phyloP scores from a whole-genome alignment of 208 protist species.

The Acanthamoeba rhysodes region DNA sequence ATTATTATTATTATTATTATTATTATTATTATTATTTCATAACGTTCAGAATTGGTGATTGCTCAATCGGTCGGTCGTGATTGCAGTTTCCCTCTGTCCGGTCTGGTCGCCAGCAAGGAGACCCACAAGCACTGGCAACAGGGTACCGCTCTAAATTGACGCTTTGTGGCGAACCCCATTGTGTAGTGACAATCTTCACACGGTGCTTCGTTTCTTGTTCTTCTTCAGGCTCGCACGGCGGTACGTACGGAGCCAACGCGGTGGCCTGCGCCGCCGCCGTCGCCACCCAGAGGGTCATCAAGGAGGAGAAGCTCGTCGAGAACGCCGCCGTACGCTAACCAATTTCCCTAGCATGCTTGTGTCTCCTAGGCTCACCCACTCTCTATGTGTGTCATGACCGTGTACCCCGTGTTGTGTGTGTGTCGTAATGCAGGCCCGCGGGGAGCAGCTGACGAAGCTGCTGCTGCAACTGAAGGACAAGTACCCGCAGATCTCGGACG shows the following conservation, averaged over 20 bases:
- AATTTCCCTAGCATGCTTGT: no score
- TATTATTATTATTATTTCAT: no score
- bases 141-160: neutral
- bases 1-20: no score
- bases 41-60: no score
- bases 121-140: constrained; percentile 66
- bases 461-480: constrained; percentile 68
- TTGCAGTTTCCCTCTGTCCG: constrained; percentile 58
- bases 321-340: constrained; percentile 73
- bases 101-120: constrained; percentile 42
- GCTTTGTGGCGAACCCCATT: no score
- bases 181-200: no score
- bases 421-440: neutral
- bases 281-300: constrained; percentile 85
- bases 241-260: constrained; percentile 89
- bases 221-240: constrained; percentile 75
- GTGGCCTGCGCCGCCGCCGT: constrained; percentile 87
- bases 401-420: no score
- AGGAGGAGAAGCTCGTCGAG: constrained; percentile 85
- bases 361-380: no score
- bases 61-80: neutral
- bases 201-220: no score
- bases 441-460: constrained; percentile 74
- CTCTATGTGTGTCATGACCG: no score
- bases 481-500: constrained; percentile 75